Evolutionary conservation across 129 eudicot genomes (phyloP), one percentile per base, ranked within the genome.

Genomic region (Ambrosia artemisiifolia): DNA sequence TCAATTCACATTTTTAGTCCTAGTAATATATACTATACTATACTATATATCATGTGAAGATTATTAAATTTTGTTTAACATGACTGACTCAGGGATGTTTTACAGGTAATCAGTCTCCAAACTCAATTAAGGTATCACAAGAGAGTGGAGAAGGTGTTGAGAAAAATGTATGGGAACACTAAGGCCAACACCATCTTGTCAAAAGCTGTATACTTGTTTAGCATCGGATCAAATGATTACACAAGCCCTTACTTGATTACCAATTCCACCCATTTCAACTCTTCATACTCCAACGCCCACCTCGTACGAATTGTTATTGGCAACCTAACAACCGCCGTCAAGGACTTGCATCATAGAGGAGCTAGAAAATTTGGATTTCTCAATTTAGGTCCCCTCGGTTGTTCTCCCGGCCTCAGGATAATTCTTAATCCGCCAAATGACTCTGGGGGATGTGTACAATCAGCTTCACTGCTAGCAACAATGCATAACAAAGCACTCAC

Each of bases 351-450:
- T 48, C 54, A 30, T 73, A 82, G 49, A 47, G 96, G 96, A 17
- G 96, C 84, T 42, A 84, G 96, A 63, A 89, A 82, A 78, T 86
- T 89, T 9, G 92, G 79, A 69, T 84, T 89, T 65, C 40, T 86
- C 0, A 89, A 86, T 77, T 54, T 89, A 66, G 92, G 89, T 5
- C 86, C 88, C 11, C 71, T 86, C 79, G 96, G 96, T 11, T 89
- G 96, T 78, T 2, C 62, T 24, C 96, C 96, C 1, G 88, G 84
- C 14, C 33, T 89, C 24, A 79, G 96, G 74, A 54, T 77, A 3
- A 70, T 82, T 33, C 82, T 81, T 43, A 61, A 74, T 11, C 82
- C 74, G 17, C 11, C 42, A 63, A 67, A 19, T 7, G 57, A 77
- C 70, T 48, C 81, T 5, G 82, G 67, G 67, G 81, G 81, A 2